A percentile compares a stretch with the other conserved stretches of the same genome.
phyloP scores from a whole-genome alignment of 805 yeast species.

The Zygosaccharomyces bisporus region DNA sequence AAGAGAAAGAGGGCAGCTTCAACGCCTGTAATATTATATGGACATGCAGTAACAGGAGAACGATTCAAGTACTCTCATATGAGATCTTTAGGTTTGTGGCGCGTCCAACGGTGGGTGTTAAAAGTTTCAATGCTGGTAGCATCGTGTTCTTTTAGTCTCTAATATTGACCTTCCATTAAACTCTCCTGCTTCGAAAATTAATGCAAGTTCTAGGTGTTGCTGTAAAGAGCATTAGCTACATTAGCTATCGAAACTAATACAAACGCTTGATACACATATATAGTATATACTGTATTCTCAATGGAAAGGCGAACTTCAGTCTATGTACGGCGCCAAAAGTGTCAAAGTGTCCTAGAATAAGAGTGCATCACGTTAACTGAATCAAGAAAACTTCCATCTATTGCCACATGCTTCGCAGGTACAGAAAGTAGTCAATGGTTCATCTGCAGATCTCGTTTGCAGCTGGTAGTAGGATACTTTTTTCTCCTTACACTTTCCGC shows the following conservation, averaged over 20 bases:
- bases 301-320: neutral
- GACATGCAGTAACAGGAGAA: too few species aligned
- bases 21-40: too few species aligned
- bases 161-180: slow-evolving; percentile 39
- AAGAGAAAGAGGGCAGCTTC: too few species aligned
- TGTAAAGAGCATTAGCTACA: neutral
- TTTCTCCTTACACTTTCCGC: slow-evolving; percentile 97
- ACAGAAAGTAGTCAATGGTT: slow-evolving; percentile 96
- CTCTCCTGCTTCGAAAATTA: neutral
- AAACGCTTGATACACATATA: neutral
- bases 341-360: slow-evolving; percentile 3
- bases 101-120: too few species aligned
- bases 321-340: neutral
- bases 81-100: too few species aligned
- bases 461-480: slow-evolving; percentile 95
- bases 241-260: slow-evolving; percentile 3
- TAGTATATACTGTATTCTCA: neutral
- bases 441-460: slow-evolving; percentile 99
- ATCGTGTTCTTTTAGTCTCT: neutral
- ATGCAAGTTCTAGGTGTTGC: neutral
- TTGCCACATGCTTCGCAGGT: slow-evolving; percentile 97
- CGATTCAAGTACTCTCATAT: too few species aligned
- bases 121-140: too few species aligned
- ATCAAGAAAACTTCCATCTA: slow-evolving; percentile 90
- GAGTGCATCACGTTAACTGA: slow-evolving; percentile 1